phyloP scores from a whole-genome alignment of 495 filamentous ascomycete genomes.

The Cercophora scortea region DNA sequence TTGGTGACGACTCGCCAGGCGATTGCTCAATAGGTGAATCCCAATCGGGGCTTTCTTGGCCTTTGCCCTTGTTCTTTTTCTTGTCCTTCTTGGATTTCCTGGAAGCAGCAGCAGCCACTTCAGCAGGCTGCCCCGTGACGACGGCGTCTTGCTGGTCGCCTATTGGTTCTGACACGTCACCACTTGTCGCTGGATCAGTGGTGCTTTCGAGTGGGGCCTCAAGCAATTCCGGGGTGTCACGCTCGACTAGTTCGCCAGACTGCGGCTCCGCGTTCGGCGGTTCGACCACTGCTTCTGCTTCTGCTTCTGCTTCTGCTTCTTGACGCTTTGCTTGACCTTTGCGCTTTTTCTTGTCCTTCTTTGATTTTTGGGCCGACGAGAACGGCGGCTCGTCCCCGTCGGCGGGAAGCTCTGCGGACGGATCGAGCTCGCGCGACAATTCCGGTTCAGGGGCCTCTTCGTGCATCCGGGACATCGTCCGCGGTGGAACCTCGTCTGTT shows the following conservation, averaged over 20 bases:
- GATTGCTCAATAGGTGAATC: neutral
- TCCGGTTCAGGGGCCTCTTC: no score
- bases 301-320: slow-evolving; percentile 13
- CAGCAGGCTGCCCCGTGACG: neutral
- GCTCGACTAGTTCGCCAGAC: neutral
- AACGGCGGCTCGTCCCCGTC: no score
- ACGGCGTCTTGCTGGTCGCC: neutral
- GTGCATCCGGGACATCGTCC: neutral
- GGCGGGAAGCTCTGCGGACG: no score
- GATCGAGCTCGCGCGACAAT: no score
- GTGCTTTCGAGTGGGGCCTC: slow-evolving; percentile 11
- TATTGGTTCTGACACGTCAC: slow-evolving; percentile 3
- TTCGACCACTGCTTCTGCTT: slow-evolving; percentile 7
- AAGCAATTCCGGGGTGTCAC: neutral
- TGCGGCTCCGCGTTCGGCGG: neutral
- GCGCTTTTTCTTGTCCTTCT: slow-evolving; percentile 30
- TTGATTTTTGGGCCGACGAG: slow-evolving; percentile 16
- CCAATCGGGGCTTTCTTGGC: neutral
- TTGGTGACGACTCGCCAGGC: neutral
- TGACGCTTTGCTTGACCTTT: slow-evolving; percentile 13
- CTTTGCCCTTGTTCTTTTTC: slow-evolving; percentile 15
- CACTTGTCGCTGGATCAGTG: slow-evolving; percentile 22
- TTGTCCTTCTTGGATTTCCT: slow-evolving; percentile 30
- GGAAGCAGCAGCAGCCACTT: neutral
- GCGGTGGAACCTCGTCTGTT: neutral